Conservation (phyloP, 306 rosid genomes). For the Alnus glutinosa region DNA sequence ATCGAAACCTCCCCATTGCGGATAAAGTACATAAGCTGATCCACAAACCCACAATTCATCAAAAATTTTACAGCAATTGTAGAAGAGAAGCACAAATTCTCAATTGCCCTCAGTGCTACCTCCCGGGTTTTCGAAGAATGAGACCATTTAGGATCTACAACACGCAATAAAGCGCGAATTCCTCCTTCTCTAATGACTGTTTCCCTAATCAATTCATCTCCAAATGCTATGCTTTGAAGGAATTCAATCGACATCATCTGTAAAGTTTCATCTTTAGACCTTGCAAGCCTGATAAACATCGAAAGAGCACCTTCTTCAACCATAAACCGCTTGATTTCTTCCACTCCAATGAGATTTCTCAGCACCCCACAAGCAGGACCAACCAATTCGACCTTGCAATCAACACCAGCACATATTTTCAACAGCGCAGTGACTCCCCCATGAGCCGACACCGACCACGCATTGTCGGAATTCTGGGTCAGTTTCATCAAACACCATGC, state of each 20-base stretch:
- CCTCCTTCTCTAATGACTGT: constrained; percentile 72
- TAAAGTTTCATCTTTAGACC: constrained; percentile 60
- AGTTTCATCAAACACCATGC: constrained; percentile 59
- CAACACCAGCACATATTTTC: constrained; percentile 52
- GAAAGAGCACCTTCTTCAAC: constrained; percentile 72
- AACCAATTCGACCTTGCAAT: constrained; percentile 51
- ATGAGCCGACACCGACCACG: constrained; percentile 89
- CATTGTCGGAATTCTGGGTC: constrained; percentile 80
- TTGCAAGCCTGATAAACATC: constrained; percentile 49
- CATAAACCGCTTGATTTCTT: constrained; percentile 83
- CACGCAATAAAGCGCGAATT: constrained; percentile 49
- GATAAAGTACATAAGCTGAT: constrained; percentile 57
- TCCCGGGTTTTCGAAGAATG: constrained; percentile 56
- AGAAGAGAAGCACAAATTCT: constrained; percentile 60
- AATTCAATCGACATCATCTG: constrained; percentile 64
- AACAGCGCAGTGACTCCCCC: constrained; percentile 81
- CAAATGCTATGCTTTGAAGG: constrained; percentile 61
- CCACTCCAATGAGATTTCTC: constrained; percentile 67
- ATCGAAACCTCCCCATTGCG: constrained; percentile 65
- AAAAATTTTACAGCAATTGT: constrained; percentile 39
- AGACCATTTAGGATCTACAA: constrained; percentile 53
- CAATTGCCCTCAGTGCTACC: constrained; percentile 62
- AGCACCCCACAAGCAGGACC: constrained; percentile 71
- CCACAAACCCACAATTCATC: constrained; percentile 61
- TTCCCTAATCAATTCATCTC: constrained; percentile 56